phyloP scores from a whole-genome alignment of 495 filamentous ascomycete species.

The Extremus antarcticus region DNA sequence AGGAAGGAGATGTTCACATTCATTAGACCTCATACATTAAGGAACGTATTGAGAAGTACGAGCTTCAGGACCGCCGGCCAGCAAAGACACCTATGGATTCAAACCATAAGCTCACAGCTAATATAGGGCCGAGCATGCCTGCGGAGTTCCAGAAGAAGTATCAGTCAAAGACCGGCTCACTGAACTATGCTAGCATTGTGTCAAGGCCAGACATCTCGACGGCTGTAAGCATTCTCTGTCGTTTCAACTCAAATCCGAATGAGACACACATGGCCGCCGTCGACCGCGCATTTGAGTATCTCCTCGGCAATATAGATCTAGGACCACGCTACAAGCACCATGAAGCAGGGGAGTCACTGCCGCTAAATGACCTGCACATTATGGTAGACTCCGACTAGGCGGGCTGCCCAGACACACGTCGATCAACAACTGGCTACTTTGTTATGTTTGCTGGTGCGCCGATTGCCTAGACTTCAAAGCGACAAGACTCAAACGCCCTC shows the following conservation, averaged over 20 bases:
- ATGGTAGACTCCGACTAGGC: slow-evolving; percentile 24
- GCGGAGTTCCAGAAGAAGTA: slow-evolving; percentile 5
- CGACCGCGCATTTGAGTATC: slow-evolving; percentile 22
- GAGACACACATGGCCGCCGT: slow-evolving; percentile 1
- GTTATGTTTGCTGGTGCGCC: slow-evolving; percentile 30
- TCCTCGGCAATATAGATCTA: slow-evolving; percentile 20
- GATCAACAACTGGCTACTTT: slow-evolving; percentile 31
- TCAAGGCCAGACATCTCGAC: neutral
- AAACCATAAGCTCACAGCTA: neutral
- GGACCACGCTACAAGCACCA: slow-evolving; percentile 18
- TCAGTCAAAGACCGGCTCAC: neutral
- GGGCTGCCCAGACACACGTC: slow-evolving; percentile 19
- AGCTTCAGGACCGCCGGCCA: neutral
- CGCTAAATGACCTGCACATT: slow-evolving; percentile 12
- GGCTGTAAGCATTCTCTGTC: neutral
- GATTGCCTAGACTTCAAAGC: slow-evolving; percentile 33
- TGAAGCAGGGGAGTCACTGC: too few relatives aligned
- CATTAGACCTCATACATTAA: slow-evolving; percentile 14
- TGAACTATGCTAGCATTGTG: neutral
- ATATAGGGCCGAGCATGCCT: neutral
- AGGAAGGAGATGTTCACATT: neutral
- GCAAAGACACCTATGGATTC: neutral
- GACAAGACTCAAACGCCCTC: slow-evolving; percentile 28
- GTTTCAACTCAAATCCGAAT: neutral
- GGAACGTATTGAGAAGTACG: slow-evolving; percentile 19